Percentiles rank a stretch among this genome's conserved stretches.
These are phyloP conservation scores for Medicago arabica DNA, from an alignment of 306 rosid genomes.

Conservation along the genomic window DNA sequence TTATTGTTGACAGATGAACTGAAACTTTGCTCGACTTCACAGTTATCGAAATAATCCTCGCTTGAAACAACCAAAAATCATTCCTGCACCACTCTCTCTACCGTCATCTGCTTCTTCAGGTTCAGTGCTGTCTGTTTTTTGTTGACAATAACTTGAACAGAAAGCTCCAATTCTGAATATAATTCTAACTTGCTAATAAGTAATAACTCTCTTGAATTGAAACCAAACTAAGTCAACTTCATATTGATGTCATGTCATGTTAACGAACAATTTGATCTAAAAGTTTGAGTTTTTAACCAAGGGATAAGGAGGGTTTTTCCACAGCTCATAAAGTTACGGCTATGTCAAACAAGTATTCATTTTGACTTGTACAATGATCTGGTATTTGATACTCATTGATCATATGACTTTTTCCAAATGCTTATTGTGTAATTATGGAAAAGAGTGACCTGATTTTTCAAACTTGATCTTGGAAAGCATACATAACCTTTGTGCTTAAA, in stretches of 20 bases:
- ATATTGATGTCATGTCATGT: not conserved
- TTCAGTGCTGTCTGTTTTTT: constrained; percentile 35
- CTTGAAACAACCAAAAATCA: constrained; percentile 26
- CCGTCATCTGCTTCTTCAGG: constrained; percentile 53
- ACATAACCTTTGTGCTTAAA: too few species aligned
- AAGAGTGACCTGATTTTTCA: too few species aligned
- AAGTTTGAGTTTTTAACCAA: too few species aligned
- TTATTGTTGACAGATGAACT: constrained; percentile 30
- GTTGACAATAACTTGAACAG: not conserved
- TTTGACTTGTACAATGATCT: too few species aligned
- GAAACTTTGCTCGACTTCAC: constrained; percentile 45
- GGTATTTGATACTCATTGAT: too few species aligned
- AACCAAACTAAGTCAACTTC: not conserved
- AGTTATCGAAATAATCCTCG: constrained; percentile 64
- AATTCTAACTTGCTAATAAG: constrained; percentile 11
- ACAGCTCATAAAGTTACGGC: too few species aligned
- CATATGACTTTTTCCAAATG: too few species aligned
- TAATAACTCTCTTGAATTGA: constrained; percentile 18
- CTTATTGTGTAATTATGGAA: too few species aligned
- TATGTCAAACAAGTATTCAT: too few species aligned
- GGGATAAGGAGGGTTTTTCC: too few species aligned
- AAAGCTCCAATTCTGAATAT: not conserved
- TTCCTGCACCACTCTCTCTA: constrained; percentile 58
- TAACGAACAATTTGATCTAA: too few species aligned
- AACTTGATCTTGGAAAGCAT: too few species aligned